Conservation (phyloP, 192 early-diverging fungal genomes). For the Dispira simplex region DNA sequence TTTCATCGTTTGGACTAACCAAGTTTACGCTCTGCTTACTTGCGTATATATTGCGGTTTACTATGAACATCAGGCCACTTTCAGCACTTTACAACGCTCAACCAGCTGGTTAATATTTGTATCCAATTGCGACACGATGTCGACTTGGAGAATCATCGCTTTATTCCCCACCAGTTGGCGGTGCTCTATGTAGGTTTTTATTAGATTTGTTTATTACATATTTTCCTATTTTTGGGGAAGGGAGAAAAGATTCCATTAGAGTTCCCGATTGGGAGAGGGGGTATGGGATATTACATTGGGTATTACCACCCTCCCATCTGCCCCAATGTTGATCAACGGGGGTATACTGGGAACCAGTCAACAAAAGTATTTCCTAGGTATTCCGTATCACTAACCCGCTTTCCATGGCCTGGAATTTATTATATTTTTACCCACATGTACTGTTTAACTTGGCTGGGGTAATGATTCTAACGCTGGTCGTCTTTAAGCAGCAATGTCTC, state of each 20-base stretch:
- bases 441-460: neutral
- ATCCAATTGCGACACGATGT: neutral
- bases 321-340: neutral
- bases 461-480: no score
- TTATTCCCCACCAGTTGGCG: constrained; percentile 10
- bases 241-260: neutral
- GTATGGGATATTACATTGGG: neutral
- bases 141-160: neutral
- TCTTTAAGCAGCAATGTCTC: neutral
- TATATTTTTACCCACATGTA: neutral
- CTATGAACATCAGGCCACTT: constrained; percentile 1
- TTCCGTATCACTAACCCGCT: no score
- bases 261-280: neutral
- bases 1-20: neutral
- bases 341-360: no score
- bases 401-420: no score
- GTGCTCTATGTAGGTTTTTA: constrained; percentile 8
- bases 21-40: neutral
- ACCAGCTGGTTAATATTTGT: constrained; percentile 5
- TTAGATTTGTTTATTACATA: neutral
- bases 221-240: no score
- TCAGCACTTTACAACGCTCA: constrained; percentile 5
- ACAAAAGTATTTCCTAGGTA: no score
- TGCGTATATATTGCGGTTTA: neutral
- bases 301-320: neutral